Base-by-base conservation (phyloP, 2,329 filamentous ascomycete genomes). In the Fusarium agapanthi region DNA sequence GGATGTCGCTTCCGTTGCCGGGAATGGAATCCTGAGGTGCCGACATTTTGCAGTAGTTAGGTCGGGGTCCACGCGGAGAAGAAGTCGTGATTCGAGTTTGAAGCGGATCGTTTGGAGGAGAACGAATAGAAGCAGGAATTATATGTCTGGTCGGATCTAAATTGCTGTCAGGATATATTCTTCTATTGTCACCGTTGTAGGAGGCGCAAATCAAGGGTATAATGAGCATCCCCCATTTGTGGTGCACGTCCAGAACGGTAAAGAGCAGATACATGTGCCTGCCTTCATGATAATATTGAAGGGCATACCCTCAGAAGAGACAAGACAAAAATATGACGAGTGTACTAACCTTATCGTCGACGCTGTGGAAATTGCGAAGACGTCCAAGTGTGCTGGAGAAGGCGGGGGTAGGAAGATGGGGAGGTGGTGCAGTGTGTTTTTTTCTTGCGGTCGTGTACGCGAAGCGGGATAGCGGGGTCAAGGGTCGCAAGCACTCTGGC, bases 1-100 rank as follows among this genome's bases (percentile, higher is more conserved):
- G 79, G 72, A 92, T 82, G 64, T 90, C 88, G 79, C 88, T 88
- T 76, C 90, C 90, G 77, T 88, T 90, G 78, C 87, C 78, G 72
- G 88, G 80, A 61, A 87, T 83, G 67, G 81, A 79, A 72, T 92
- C 89, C 80, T 93, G 91, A 75, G 86, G 80, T 66, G 86, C 80
- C 79, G 91, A 91, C 91, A 93, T 93, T 74, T 72, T 77, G 64
- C 63, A 72, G 44, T 67, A 71, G 66, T 64, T 69, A 64, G 67
- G 61, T 67, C 62, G 70, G 68, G 67, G 64, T 67, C 53, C 50
- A 71, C 56, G 69, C 48, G 62, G 60, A 55, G 63, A 55, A 30
- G 26, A 35, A 69, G 59, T 63, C 56, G 58, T 55, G 60, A 58
- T 64, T 67, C 70, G 71, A 65, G 37, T 54, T 59, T 55, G 44